Evolutionary conservation across 1,139 yeast genomes (phyloP).

Genomic region (Debaryomyces subglobosus): DNA sequence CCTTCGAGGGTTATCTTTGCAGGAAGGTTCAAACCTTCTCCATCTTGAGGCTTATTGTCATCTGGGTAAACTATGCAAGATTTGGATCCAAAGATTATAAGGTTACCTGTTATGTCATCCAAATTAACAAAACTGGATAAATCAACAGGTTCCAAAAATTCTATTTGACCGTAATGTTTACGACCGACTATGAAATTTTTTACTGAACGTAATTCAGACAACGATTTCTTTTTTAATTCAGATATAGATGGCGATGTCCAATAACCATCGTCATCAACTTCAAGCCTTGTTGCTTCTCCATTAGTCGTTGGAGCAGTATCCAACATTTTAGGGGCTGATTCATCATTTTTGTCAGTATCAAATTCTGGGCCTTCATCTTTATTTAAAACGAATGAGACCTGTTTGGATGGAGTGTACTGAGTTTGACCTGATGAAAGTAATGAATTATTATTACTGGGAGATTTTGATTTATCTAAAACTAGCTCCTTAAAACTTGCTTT

Average conservation of each 20-base stretch:
- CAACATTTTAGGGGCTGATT: slow-evolving; percentile 16
- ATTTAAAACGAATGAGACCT: slow-evolving; percentile 39
- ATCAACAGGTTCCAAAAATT: slow-evolving; percentile 82
- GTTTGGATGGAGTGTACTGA: slow-evolving; percentile 26
- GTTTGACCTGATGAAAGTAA: slow-evolving; percentile 13
- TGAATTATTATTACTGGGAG: slow-evolving; percentile 12
- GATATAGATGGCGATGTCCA: slow-evolving; percentile 83
- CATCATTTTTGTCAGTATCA: slow-evolving; percentile 7
- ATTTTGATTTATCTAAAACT: slow-evolving; percentile 50
- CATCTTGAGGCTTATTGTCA: slow-evolving; percentile 60
- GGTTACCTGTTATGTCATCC: slow-evolving; percentile 64
- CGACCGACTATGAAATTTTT: slow-evolving; percentile 77
- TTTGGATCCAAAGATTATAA: slow-evolving; percentile 63
- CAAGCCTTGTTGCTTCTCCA: slow-evolving; percentile 36
- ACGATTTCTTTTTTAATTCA: slow-evolving; percentile 59
- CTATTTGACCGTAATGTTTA: slow-evolving; percentile 73
- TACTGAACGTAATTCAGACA: slow-evolving; percentile 68
- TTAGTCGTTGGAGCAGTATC: slow-evolving; percentile 12
- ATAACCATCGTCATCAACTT: slow-evolving; percentile 65
- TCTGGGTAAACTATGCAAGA: slow-evolving; percentile 78
- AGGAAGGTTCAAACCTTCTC: slow-evolving; percentile 83
- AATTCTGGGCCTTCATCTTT: slow-evolving; percentile 13
- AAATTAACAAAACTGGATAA: slow-evolving; percentile 64
- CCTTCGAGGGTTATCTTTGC: slow-evolving; percentile 74
- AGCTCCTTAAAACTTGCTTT: slow-evolving; percentile 59